These are phyloP conservation scores for Colletotrichum chlorophyti DNA, from an alignment of 2,329 filamentous ascomycete species.

Conservation along the genomic window DNA sequence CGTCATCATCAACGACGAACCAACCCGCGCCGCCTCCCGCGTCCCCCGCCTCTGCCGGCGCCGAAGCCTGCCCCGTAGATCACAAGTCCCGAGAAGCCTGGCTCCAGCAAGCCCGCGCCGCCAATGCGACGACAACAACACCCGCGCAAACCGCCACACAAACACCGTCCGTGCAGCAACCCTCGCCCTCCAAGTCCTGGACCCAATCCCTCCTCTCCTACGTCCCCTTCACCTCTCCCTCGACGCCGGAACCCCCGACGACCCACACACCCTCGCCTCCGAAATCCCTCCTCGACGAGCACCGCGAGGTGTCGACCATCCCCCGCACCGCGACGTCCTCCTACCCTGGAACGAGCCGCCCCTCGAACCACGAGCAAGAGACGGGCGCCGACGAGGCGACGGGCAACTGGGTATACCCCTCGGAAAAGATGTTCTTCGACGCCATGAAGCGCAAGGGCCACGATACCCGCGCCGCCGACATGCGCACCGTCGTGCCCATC, in stretches of 20 bases:
- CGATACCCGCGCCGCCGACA: constrained; percentile 74
- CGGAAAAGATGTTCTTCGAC: constrained; percentile 97
- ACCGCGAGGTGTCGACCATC: constrained; percentile 81
- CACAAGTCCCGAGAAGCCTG: constrained; percentile 87
- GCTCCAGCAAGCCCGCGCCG: constrained; percentile 72
- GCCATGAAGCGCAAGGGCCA: constrained; percentile 93
- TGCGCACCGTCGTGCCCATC: constrained; percentile 92
- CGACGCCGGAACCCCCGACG: constrained; percentile 4
- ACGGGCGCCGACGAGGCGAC: constrained; percentile 71
- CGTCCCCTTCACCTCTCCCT: constrained; percentile 46
- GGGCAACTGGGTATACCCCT: constrained; percentile 97
- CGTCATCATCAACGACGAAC: constrained; percentile 33
- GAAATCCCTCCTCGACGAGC: constrained; percentile 58
- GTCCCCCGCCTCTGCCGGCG: constrained; percentile 30
- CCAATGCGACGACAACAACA: constrained; percentile 47
- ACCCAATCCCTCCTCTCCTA: constrained; percentile 48
- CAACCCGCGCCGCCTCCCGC: constrained; percentile 22
- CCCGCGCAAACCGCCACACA: constrained; percentile 35
- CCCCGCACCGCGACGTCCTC: constrained; percentile 62
- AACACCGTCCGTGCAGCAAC: constrained; percentile 34
- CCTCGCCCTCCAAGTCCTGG: constrained; percentile 47
- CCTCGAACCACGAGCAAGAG: constrained; percentile 79
- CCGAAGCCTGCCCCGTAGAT: constrained; percentile 81
- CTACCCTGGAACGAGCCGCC: constrained; percentile 37
- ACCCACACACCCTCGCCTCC: constrained; percentile 21